Percentiles rank a stretch among this genome's conserved stretches.
Conservation (phyloP, 2,329 filamentous ascomycete species). For the Trichoderma sp. region DNA sequence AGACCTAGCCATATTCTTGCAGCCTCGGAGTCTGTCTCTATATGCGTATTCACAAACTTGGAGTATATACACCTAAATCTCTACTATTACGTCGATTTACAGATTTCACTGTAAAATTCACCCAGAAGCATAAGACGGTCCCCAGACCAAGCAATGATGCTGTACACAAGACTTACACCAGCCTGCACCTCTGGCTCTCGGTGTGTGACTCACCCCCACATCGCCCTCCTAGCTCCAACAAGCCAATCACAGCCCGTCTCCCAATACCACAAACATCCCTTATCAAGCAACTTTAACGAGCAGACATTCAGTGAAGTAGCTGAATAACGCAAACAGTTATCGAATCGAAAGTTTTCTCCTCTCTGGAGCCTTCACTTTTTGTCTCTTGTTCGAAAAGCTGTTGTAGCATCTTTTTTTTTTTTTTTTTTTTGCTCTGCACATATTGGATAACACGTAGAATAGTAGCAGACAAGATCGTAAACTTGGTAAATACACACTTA, state of each 20-base stretch:
- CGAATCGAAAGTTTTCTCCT: background rate
- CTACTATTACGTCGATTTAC: rapidly evolving
- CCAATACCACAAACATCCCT: background rate
- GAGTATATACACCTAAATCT: background rate
- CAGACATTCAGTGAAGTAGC: background rate
- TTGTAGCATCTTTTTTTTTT: background rate
- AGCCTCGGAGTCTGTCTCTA: background rate
- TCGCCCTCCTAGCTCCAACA: background rate
- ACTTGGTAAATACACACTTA: background rate
- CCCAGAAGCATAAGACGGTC: background rate
- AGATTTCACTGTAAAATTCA: background rate
- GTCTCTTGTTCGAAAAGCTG: background rate
- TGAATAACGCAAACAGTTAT: background rate
- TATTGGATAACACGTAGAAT: background rate
- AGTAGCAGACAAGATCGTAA: background rate
- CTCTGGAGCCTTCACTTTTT: background rate
- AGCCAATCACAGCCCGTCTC: background rate
- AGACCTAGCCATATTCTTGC: background rate
- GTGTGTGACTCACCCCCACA: background rate
- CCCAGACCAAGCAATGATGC: background rate
- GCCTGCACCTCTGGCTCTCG: background rate
- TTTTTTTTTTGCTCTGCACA: background rate
- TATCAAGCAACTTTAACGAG: background rate
- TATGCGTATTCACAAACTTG: background rate
- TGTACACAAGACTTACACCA: background rate